Conservation (phyloP, 2,329 filamentous ascomycete species). For the Colletotrichum sp. region DNA sequence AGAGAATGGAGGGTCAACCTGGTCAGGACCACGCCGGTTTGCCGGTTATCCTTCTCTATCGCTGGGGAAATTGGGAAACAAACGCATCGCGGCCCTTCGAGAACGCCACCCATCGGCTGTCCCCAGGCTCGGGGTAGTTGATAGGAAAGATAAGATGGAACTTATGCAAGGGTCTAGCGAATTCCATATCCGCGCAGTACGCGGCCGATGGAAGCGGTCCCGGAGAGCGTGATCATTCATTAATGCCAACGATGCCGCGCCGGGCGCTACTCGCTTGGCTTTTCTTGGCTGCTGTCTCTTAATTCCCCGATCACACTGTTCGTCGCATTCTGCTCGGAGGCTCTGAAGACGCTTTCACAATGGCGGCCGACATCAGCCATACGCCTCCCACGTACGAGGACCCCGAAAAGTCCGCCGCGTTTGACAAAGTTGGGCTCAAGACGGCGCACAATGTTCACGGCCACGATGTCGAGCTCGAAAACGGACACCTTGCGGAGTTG, state of each 20-base stretch:
- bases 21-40: neutral
- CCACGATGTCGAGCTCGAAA: conserved; percentile 8
- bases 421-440: neutral
- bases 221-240: neutral
- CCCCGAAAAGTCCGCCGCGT: neutral
- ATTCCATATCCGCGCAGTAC: neutral
- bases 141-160: conserved; percentile 1
- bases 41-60: neutral
- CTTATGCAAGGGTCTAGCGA: neutral
- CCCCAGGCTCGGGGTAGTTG: neutral
- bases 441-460: conserved; percentile 6
- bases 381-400: neutral
- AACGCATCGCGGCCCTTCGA: neutral
- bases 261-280: conserved; percentile 18
- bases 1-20: neutral
- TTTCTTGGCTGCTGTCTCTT: neutral
- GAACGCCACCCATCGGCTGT: neutral
- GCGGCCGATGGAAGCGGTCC: neutral
- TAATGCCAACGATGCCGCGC: conserved; percentile 14
- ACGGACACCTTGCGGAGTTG: conserved; percentile 14
- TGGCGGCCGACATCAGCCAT: conserved; percentile 7
- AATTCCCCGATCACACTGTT: neutral
- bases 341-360: neutral
- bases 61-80: neutral
- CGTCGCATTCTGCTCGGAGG: neutral